These are phyloP conservation scores for Phoenix dactylifera DNA, from an alignment of 176 grass and related monocot genomes.

Conservation along the genomic window DNA sequence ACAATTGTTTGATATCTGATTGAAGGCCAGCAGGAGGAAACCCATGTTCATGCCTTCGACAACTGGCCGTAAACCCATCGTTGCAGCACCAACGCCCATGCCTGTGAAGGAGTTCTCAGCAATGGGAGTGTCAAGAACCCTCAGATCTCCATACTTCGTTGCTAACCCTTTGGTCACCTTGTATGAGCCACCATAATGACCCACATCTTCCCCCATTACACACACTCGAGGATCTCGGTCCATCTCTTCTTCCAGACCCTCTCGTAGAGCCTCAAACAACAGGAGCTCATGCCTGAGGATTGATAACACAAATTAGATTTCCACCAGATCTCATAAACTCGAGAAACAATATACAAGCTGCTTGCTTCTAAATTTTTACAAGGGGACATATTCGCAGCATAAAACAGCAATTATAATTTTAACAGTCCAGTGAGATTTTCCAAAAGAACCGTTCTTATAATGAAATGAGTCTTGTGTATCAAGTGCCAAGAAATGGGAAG, in stretches of 20 bases:
- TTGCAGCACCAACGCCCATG: constrained; percentile 79
- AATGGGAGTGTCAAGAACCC: constrained; percentile 84
- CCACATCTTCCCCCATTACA: constrained; percentile 78
- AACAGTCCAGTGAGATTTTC: too few species aligned
- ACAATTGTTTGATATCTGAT: constrained; percentile 95
- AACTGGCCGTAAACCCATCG: constrained; percentile 66
- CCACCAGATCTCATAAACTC: too few species aligned
- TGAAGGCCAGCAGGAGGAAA: constrained; percentile 83
- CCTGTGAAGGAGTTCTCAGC: constrained; percentile 87
- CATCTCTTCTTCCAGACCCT: constrained; percentile 94
- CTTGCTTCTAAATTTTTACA: too few species aligned
- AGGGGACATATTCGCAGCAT: too few species aligned
- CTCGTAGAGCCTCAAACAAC: constrained; percentile 75
- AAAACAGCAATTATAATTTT: too few species aligned
- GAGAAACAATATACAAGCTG: too few species aligned
- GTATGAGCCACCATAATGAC: constrained; percentile 82
- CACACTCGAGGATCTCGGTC: constrained; percentile 63
- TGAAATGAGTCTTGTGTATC: too few species aligned
- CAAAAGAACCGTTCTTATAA: too few species aligned
- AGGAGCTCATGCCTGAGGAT: constrained; percentile 55
- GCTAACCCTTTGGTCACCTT: constrained; percentile 87
- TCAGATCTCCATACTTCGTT: constrained; percentile 68
- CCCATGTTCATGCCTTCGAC: constrained; percentile 98
- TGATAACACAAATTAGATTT: neutral
- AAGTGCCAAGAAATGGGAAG: too few species aligned